Base-by-base conservation (phyloP, 805 yeast genomes). In the Ogataea parapolymorpha region DNA sequence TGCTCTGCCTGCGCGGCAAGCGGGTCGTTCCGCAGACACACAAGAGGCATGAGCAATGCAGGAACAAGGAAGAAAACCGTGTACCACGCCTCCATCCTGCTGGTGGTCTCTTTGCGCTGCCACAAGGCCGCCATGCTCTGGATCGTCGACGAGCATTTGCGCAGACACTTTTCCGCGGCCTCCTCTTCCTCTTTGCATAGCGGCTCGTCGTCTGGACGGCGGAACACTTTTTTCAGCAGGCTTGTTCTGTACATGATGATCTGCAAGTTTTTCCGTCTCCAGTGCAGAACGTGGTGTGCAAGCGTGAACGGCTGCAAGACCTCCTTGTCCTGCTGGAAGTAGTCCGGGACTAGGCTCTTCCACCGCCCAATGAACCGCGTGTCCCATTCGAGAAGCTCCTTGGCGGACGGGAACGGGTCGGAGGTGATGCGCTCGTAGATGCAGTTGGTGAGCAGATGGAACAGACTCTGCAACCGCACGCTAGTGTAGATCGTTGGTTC, bases 71-170 rank as follows among this genome's bases (percentile, higher is more conserved):
- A 48, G 17, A 35, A 48, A 6, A 48, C 26, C 16, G 51, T 45
- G 28, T 48, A 48, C 51, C 51, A 48, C 6, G 51, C 51, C 14
- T 48, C 51, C 49, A 48, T 45, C 23, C 49, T 26, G 24, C 41
- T 48, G 29, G 38, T 42, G 5, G 16, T 28, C 13, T 32, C 25
- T 17, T 42, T 40, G 17, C 23, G 29, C 12, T 17, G 10, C 51
- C 51, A 48, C 24, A 48, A 39, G 7, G 13, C 31, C 5, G 36
- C 31, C 49, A 48, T 48, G 32, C 44, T 45, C 4, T 18, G 18
- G 20, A 48, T 45, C 12, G 49, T 48, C 3, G 45, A 41, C 5
- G 26, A 24, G 31, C 51, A 45, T 14, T 48, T 46, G 14, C 35
- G 26, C 16, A 48, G 32, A 32, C 51, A 48, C 3, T 39, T 38